Evolutionary conservation across 805 yeast genomes (phyloP).

Genomic region (Candida ficus): DNA sequence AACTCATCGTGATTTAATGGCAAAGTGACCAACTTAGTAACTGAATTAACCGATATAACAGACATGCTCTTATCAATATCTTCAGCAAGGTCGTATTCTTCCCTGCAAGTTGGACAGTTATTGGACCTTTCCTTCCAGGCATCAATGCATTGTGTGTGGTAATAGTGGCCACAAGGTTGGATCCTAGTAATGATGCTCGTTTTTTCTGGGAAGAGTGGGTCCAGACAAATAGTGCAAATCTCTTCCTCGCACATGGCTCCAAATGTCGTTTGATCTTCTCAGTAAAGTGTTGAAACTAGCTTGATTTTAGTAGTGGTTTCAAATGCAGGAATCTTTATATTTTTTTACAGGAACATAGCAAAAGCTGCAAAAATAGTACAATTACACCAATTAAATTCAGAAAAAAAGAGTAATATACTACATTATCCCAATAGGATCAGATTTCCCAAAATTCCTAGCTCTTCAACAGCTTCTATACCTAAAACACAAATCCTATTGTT

Average conservation of each 20-base stretch:
- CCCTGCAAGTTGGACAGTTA: constrained; percentile 59
- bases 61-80: constrained; percentile 21
- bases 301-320: too few species aligned
- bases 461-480: too few species aligned
- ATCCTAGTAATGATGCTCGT: constrained; percentile 24
- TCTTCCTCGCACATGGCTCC: constrained; percentile 13
- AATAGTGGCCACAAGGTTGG: constrained; percentile 48
- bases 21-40: constrained; percentile 11
- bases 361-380: too few species aligned
- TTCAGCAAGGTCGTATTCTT: constrained; percentile 36
- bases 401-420: too few species aligned
- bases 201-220: constrained; percentile 23
- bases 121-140: constrained; percentile 55
- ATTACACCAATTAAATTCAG: too few species aligned
- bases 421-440: too few species aligned
- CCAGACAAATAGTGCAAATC: constrained; percentile 63
- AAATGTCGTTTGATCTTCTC: too few species aligned
- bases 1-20: constrained; percentile 12
- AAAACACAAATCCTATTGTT: too few species aligned
- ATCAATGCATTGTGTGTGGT: constrained; percentile 52
- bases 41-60: constrained; percentile 9
- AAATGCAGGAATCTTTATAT: too few species aligned
- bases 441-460: too few species aligned
- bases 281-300: too few species aligned
- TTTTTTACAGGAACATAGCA: too few species aligned